Conservation (phyloP, 1,284 basidiomycete species). For the Cryptococcus sp. region DNA sequence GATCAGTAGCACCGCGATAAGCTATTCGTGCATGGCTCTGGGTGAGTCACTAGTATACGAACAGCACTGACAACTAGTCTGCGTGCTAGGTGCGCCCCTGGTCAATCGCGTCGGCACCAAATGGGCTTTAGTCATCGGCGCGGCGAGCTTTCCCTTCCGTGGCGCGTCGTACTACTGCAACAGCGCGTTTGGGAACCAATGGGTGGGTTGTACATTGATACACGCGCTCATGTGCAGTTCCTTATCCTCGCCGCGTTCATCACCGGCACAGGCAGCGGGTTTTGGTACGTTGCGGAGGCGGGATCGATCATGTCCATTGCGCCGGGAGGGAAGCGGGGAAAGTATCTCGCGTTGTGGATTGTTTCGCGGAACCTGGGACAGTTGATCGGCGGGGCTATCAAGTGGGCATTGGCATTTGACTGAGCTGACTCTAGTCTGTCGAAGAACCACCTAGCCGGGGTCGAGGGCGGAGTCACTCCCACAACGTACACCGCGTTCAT, state of each 20-base stretch:
- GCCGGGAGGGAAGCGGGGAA: slow-evolving; percentile 25
- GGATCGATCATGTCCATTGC: slow-evolving; percentile 43
- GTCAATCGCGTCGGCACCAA: slow-evolving; percentile 40
- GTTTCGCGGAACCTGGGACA: slow-evolving; percentile 24
- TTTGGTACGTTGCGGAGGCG: slow-evolving; percentile 40
- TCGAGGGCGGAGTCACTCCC: too few species aligned
- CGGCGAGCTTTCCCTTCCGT: slow-evolving; percentile 17
- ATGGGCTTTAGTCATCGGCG: slow-evolving; percentile 31
- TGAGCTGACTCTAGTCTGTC: too few species aligned
- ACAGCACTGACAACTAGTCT: too few species aligned
- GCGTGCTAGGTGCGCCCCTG: slow-evolving; percentile 34
- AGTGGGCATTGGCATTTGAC: too few species aligned
- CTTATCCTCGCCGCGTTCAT: background rate
- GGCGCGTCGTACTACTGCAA: slow-evolving; percentile 25
- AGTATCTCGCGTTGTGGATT: slow-evolving; percentile 33
- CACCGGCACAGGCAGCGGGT: slow-evolving; percentile 22
- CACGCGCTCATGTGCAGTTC: too few species aligned
- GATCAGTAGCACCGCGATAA: too few species aligned
- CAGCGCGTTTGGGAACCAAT: background rate
- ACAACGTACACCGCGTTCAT: too few species aligned
- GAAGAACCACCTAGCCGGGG: too few species aligned
- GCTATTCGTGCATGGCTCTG: too few species aligned
- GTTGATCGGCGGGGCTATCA: slow-evolving; percentile 5
- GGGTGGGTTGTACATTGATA: too few species aligned
- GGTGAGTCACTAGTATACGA: too few species aligned